Percentiles rank a stretch among this genome's conserved stretches.
Conservation (phyloP, 2,329 filamentous ascomycete genomes). For the Aotearoamyces nothofagi region DNA sequence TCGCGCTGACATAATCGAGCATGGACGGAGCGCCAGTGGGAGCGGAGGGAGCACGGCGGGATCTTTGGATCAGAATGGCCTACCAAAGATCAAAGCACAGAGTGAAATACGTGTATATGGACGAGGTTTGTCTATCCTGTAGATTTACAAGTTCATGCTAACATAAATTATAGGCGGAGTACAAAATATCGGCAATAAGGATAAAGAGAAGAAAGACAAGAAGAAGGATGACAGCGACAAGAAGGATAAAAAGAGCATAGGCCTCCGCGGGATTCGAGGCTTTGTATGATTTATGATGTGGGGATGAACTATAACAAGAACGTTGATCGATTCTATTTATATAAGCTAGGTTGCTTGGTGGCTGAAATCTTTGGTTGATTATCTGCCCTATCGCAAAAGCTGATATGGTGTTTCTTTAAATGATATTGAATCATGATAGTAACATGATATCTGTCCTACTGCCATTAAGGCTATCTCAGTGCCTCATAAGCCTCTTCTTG, state of each 20-base stretch:
- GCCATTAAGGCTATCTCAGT: too few relatives aligned
- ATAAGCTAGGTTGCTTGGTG: too few relatives aligned
- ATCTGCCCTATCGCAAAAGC: too few relatives aligned
- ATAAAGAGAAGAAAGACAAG: slow-evolving; percentile 20
- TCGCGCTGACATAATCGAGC: slow-evolving; percentile 4
- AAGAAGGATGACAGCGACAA: slow-evolving; percentile 6
- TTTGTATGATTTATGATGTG: too few relatives aligned
- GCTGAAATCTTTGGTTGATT: too few relatives aligned
- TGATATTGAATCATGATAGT: too few relatives aligned
- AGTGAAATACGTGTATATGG: slow-evolving; percentile 36
- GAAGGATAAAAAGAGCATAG: slow-evolving; percentile 29
- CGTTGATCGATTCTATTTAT: too few relatives aligned
- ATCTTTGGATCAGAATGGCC: slow-evolving; percentile 23
- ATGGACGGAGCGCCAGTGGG: neutral
- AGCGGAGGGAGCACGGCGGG: slow-evolving; percentile 13
- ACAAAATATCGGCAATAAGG: slow-evolving; percentile 35
- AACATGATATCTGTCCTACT: too few relatives aligned
- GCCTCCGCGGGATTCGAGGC: slow-evolving; percentile 25
- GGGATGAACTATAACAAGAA: too few relatives aligned
- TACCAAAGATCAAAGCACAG: slow-evolving; percentile 28
- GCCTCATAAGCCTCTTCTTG: too few relatives aligned
- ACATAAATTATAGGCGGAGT: slow-evolving; percentile 22
- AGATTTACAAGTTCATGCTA: slow-evolving; percentile 3
- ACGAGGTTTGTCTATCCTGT: slow-evolving; percentile 28
- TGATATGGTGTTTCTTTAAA: too few relatives aligned